Evolutionary conservation across 345 rosid species (phyloP), one percentile per base, ranked within the genome.

Genomic region (Alliaria petiolata): DNA sequence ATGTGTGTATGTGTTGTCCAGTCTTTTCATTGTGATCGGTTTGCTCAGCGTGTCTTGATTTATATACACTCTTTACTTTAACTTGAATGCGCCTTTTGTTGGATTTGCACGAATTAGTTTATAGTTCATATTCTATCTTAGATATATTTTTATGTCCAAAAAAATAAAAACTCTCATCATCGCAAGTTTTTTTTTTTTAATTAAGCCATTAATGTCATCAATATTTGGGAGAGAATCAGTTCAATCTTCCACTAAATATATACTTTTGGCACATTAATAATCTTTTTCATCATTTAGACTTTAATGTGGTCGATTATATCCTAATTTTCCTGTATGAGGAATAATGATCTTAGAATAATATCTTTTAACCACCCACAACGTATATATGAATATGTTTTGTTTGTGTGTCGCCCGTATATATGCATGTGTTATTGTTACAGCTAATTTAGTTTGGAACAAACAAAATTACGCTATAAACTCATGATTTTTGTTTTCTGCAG

Each of bases 201-300:
- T 8, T 33, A 11, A 46, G 45, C 65, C 47, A 34, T 44, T 57
- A 34, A 33, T 62, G 17, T 34, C 30, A 63, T 71, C 28, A 63
- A 34, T 17, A 15, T 72, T 53, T 63, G 28, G 45, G 8, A 61
- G 60, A 25, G 76, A 72, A 72, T 62, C 38, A 45, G 36, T 64
- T 38, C 77, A 72, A 28, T 54, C 69, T 39, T 55, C 77, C 77
- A 72, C 77, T 64, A 64, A 34, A 54, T 35, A 26, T 43, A 7
- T 45, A 56, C 71, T 64, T 64, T 54, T 20, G 15, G 31, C 25
- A 34, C 57, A 72, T 9, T 55, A 17, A 17, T 63, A 13, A 35
- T 55, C 16, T 3, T 54, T 59, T 46, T 55, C 33, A 22, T 44
- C 43, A 26, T 45, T 14, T 25, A 62, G 16, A 52, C 8, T 51